A percentile compares a stretch with the other conserved stretches of the same genome.
These are phyloP conservation scores for Syncephalis plumigaleata DNA, from an alignment of 371 early-diverging fungal species.

Conservation along the genomic window DNA sequence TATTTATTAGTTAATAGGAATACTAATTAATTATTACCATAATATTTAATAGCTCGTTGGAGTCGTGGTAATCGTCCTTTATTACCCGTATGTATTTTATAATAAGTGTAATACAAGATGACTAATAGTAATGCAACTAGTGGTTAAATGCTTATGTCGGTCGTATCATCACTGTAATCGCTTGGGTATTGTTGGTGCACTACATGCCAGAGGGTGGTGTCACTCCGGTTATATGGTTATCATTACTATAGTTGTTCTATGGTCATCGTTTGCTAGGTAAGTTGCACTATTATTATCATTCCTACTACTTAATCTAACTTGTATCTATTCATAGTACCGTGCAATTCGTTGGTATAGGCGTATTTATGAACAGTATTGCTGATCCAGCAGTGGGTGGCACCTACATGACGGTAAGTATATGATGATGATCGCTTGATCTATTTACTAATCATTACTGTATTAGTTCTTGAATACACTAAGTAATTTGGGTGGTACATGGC, in stretches of 20 bases:
- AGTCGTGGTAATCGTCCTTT: slow-evolving; percentile 69
- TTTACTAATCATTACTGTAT: slow-evolving; percentile 1
- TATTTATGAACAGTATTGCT: slow-evolving; percentile 84
- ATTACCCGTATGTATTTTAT: slow-evolving; percentile 51
- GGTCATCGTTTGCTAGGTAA: slow-evolving; percentile 65
- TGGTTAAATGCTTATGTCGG: slow-evolving; percentile 87
- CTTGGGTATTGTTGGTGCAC: slow-evolving; percentile 74
- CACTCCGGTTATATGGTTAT: slow-evolving; percentile 56
- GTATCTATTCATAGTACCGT: slow-evolving; percentile 49
- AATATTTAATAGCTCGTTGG: slow-evolving; percentile 25
- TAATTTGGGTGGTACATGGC: slow-evolving; percentile 97
- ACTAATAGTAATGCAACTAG: slow-evolving; percentile 31
- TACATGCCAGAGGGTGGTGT: slow-evolving; percentile 55
- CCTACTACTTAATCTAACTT: neutral
- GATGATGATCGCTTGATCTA: slow-evolving; percentile 6
- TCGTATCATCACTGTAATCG: slow-evolving; percentile 52
- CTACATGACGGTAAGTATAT: slow-evolving; percentile 76
- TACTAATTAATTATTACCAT: too few species aligned
- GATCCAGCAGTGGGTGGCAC: slow-evolving; percentile 95
- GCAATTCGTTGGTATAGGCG: slow-evolving; percentile 88
- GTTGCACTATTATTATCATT: neutral
- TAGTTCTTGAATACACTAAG: slow-evolving; percentile 82
- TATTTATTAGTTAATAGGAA: too few species aligned
- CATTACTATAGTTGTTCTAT: slow-evolving; percentile 64
- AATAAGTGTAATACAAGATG: slow-evolving; percentile 46